Evolutionary conservation across 495 filamentous ascomycete species (phyloP).

Genomic region (Staphylotrichum tortipilum): DNA sequence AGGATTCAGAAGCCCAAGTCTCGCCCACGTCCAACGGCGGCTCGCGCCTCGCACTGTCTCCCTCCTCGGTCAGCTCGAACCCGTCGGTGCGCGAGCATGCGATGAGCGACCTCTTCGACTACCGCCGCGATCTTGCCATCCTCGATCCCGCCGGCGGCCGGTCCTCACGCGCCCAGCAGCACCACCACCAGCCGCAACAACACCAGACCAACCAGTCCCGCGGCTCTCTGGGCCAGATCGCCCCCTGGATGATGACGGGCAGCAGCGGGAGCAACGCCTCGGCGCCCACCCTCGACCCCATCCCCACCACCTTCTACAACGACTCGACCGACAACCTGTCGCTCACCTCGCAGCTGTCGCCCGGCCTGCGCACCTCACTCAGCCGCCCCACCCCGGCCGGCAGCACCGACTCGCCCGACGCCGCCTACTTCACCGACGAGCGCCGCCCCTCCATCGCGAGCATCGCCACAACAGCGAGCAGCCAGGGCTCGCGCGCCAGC

Average conservation of each 20-base stretch:
- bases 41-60: constrained; percentile 38
- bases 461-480: constrained; percentile 75
- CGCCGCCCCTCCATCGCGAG: constrained; percentile 85
- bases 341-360: constrained; percentile 51
- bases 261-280: constrained; percentile 27
- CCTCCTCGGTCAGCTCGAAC: constrained; percentile 39
- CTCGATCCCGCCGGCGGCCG: constrained; percentile 51
- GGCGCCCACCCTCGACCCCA: constrained; percentile 22
- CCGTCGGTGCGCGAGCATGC: constrained; percentile 39
- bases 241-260: constrained; percentile 44
- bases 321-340: constrained; percentile 58
- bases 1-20: constrained; percentile 42
- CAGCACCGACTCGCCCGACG: constrained; percentile 59
- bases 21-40: constrained; percentile 39
- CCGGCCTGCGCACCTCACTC: constrained; percentile 57
- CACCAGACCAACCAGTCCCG: constrained; percentile 44
- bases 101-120: constrained; percentile 51
- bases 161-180: constrained; percentile 42
- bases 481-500: constrained; percentile 79
- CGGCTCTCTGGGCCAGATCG: constrained; percentile 35
- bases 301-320: constrained; percentile 49
- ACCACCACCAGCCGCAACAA: too few relatives aligned
- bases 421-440: constrained; percentile 59
- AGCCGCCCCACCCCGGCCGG: constrained; percentile 42
- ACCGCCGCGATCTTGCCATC: constrained; percentile 63